phyloP scores from a whole-genome alignment of 2,329 filamentous ascomycete genomes.

The Cercospora janseana region DNA sequence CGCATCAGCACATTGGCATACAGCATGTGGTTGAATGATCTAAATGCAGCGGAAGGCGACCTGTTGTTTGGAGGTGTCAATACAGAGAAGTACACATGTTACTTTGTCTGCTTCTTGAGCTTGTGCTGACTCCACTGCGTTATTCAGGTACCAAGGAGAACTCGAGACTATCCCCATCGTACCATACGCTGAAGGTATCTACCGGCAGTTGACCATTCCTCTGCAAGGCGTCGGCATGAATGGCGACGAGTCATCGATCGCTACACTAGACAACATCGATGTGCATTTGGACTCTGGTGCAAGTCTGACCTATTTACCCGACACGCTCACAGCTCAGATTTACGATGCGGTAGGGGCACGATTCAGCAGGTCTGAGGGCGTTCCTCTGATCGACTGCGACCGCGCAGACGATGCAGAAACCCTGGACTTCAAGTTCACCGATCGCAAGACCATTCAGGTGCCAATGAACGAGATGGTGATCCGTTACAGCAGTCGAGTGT shows the following conservation, averaged over 20 bases:
- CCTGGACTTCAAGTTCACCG: slow-evolving; percentile 57
- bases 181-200: slow-evolving; percentile 41
- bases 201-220: slow-evolving; percentile 54
- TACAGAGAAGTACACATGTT: slow-evolving; percentile 55
- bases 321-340: slow-evolving; percentile 52
- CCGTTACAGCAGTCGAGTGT: slow-evolving; percentile 26
- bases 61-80: slow-evolving; percentile 81
- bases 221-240: slow-evolving; percentile 49
- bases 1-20: slow-evolving; percentile 64
- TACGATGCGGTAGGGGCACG: slow-evolving; percentile 43
- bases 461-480: slow-evolving; percentile 56
- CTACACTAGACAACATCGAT: slow-evolving; percentile 43
- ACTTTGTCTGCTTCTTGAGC: background rate
- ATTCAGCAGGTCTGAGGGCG: slow-evolving; percentile 42
- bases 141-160: slow-evolving; percentile 55
- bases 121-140: background rate
- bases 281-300: slow-evolving; percentile 66
- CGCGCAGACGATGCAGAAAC: slow-evolving; percentile 48
- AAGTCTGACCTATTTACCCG: slow-evolving; percentile 67
- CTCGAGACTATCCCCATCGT: slow-evolving; percentile 62
- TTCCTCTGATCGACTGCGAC: slow-evolving; percentile 21
- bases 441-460: slow-evolving; percentile 52
- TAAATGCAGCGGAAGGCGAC: slow-evolving; percentile 62
- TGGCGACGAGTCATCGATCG: slow-evolving; percentile 42
- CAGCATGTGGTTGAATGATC: slow-evolving; percentile 63